Conservation (phyloP, 2,329 filamentous ascomycete species). For the Ceratocystis papillata region DNA sequence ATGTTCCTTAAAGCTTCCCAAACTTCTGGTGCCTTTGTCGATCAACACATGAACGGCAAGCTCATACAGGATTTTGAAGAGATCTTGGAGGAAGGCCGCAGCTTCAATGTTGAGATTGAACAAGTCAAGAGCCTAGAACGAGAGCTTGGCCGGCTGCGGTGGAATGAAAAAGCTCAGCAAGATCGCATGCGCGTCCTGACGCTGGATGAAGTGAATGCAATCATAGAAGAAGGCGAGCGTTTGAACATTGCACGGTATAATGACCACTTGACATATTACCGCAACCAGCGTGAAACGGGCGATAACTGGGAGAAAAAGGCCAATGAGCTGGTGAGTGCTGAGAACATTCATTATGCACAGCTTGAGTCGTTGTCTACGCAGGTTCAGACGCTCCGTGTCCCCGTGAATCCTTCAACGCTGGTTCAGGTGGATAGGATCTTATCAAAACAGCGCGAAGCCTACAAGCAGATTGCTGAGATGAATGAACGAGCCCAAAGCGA, state of each 20-base stretch:
- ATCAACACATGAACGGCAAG: slow-evolving; percentile 42
- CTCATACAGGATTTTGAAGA: slow-evolving; percentile 73
- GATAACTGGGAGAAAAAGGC: slow-evolving; percentile 88
- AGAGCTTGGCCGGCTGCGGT: slow-evolving; percentile 73
- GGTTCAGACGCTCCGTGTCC: slow-evolving; percentile 56
- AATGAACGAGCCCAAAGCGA: slow-evolving; percentile 65
- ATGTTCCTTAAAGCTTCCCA: slow-evolving; percentile 49
- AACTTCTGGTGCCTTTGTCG: slow-evolving; percentile 8
- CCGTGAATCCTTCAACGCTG: slow-evolving; percentile 72
- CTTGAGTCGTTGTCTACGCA: slow-evolving; percentile 83
- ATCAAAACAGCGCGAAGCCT: slow-evolving; percentile 89
- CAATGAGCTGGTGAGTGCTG: slow-evolving; percentile 82
- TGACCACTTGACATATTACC: slow-evolving; percentile 64
- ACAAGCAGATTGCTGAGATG: slow-evolving; percentile 73
- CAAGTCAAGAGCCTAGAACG: slow-evolving; percentile 75
- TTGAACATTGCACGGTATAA: slow-evolving; percentile 71
- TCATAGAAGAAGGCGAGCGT: slow-evolving; percentile 67
- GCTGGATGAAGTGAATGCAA: slow-evolving; percentile 64
- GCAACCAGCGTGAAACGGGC: slow-evolving; percentile 64
- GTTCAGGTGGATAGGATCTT: slow-evolving; percentile 79
- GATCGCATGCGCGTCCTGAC: slow-evolving; percentile 56
- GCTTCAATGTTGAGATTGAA: slow-evolving; percentile 82
- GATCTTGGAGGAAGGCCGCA: slow-evolving; percentile 76
- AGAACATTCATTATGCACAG: slow-evolving; percentile 86
- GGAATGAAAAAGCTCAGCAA: slow-evolving; percentile 67